Conservation (phyloP, 2,329 filamentous ascomycete species). For the Venturia aucupariae region DNA sequence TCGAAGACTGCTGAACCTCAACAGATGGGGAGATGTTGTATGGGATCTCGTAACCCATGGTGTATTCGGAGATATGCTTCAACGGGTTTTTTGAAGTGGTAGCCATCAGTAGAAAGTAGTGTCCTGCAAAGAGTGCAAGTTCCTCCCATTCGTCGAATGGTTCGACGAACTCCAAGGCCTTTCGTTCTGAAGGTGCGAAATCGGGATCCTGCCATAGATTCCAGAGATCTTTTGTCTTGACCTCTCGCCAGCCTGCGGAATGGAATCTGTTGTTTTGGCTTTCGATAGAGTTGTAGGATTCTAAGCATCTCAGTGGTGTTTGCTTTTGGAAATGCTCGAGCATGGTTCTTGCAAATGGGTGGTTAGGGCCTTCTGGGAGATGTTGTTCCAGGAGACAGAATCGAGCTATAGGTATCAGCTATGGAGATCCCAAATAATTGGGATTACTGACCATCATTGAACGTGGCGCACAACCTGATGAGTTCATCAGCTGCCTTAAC, state of each 20-base stretch:
- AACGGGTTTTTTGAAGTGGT: not conserved
- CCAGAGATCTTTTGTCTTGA: slow-evolving; percentile 64
- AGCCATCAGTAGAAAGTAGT: slow-evolving; percentile 73
- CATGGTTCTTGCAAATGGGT: slow-evolving; percentile 86
- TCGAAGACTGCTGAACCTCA: not conserved
- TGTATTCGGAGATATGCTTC: not conserved
- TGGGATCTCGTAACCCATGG: not conserved
- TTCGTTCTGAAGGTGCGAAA: slow-evolving; percentile 53
- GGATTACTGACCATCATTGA: slow-evolving; percentile 52
- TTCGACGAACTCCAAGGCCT: slow-evolving; percentile 59
- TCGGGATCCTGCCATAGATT: slow-evolving; percentile 64
- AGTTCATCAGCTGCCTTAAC: slow-evolving; percentile 61
- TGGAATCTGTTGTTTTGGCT: slow-evolving; percentile 62
- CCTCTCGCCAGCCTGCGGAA: slow-evolving; percentile 56
- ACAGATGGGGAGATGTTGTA: not conserved
- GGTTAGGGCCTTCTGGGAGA: slow-evolving; percentile 63
- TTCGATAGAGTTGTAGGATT: slow-evolving; percentile 56
- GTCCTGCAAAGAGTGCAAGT: slow-evolving; percentile 72
- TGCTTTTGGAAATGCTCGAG: slow-evolving; percentile 72
- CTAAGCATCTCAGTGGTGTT: slow-evolving; percentile 66
- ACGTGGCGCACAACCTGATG: slow-evolving; percentile 39
- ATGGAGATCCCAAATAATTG: not conserved
- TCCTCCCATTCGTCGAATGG: slow-evolving; percentile 97
- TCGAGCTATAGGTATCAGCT: slow-evolving; percentile 42
- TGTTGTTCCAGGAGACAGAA: slow-evolving; percentile 86